These are phyloP conservation scores for Posidonia australis DNA, from an alignment of 106 monocot genomes.

Conservation along the genomic window DNA sequence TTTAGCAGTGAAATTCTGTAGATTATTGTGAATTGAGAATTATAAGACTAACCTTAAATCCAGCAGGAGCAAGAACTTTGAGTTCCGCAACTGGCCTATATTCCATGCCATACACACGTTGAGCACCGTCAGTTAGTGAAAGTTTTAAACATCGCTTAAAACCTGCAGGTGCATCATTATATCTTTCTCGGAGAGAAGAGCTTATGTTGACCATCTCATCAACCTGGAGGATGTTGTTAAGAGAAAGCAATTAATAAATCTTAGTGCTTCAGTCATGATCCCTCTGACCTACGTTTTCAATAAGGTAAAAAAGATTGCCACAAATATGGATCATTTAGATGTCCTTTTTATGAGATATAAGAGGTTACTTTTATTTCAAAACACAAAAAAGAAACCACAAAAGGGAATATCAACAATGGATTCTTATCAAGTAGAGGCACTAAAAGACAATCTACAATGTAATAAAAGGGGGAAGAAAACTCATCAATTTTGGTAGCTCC, in stretches of 20 bases:
- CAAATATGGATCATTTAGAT: not conserved
- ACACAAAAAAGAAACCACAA: no score
- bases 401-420: not conserved
- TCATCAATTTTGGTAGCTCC: no score
- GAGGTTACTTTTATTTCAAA: no score
- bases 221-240: conserved; percentile 38
- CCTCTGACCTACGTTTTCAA: not conserved
- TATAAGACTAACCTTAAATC: conserved; percentile 53
- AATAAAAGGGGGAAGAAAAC: no score
- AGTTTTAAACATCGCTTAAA: conserved; percentile 78
- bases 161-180: conserved; percentile 44
- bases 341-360: not conserved
- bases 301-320: not conserved
- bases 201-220: conserved; percentile 79
- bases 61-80: conserved; percentile 65
- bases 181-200: conserved; percentile 58
- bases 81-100: conserved; percentile 72
- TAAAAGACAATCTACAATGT: no score
- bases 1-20: no score
- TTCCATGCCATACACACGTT: conserved; percentile 76
- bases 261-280: not conserved
- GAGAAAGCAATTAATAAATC: not conserved
- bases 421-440: no score
- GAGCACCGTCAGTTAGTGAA: conserved; percentile 76
- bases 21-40: no score